A percentile compares a stretch with the other conserved stretches of the same genome.
These are phyloP conservation scores for Fraxinus velutina DNA, from an alignment of 305 asterid species.

Conservation along the genomic window DNA sequence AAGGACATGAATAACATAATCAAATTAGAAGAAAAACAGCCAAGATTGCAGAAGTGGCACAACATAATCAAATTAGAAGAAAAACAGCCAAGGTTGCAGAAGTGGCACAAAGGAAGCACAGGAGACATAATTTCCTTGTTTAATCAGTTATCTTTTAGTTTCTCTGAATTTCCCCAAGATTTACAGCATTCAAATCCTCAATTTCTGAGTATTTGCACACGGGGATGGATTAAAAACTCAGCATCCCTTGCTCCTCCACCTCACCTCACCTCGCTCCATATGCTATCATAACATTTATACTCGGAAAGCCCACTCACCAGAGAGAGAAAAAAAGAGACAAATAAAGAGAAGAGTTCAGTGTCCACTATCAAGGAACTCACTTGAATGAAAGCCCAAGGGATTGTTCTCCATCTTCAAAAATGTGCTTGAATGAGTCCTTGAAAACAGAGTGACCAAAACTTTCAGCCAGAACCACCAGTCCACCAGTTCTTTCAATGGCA, in stretches of 20 bases:
- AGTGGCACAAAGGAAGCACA: background rate
- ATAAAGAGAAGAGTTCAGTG: background rate
- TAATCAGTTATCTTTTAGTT: background rate
- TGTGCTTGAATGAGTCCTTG: constrained; percentile 85
- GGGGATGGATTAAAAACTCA: background rate
- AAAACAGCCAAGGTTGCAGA: background rate
- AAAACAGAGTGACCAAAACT: constrained; percentile 99
- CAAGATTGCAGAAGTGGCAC: background rate
- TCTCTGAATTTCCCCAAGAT: background rate
- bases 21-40: background rate
- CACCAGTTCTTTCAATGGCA: constrained; percentile 93
- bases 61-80: background rate
- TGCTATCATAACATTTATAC: background rate
- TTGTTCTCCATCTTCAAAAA: constrained; percentile 85
- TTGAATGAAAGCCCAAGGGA: constrained; percentile 91
- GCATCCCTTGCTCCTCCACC: background rate
- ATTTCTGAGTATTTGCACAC: background rate
- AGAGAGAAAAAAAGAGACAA: background rate
- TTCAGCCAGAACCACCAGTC: constrained; percentile 92
- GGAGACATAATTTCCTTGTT: background rate
- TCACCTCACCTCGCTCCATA: background rate
- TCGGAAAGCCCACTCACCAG: background rate
- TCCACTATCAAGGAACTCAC: constrained; percentile 48
- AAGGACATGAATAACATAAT: background rate
- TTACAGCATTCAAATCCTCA: background rate